Conservation (phyloP, 371 early-diverging fungal species). For the Mortierella sp. region DNA sequence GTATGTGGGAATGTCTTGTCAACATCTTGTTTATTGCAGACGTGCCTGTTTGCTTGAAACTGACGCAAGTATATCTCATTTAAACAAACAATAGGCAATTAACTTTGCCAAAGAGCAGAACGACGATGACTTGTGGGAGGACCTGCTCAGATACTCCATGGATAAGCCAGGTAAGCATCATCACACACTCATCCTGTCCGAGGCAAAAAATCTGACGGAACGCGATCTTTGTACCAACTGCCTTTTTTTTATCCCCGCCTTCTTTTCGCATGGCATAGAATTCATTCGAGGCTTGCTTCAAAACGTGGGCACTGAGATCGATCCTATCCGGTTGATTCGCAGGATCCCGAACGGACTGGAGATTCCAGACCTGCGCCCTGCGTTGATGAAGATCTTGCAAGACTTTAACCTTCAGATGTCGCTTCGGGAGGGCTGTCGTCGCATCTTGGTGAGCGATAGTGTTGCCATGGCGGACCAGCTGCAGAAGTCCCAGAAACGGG, state of each 20-base stretch:
- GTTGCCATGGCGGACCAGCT: slow-evolving; percentile 82
- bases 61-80: not conserved
- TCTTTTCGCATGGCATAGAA: slow-evolving; percentile 57
- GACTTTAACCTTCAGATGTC: slow-evolving; percentile 94
- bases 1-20: slow-evolving; percentile 58
- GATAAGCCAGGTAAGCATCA: slow-evolving; percentile 81
- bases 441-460: slow-evolving; percentile 88
- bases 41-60: not conserved
- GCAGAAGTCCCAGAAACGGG: slow-evolving; percentile 79
- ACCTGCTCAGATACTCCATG: slow-evolving; percentile 88
- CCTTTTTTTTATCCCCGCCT: not conserved
- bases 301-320: slow-evolving; percentile 87
- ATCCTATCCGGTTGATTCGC: slow-evolving; percentile 84
- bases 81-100: slow-evolving; percentile 79
- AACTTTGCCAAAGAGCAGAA: slow-evolving; percentile 97
- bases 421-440: slow-evolving; percentile 88
- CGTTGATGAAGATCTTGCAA: slow-evolving; percentile 87
- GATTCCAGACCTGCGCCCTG: slow-evolving; percentile 85
- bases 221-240: not conserved
- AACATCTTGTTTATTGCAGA: not conserved
- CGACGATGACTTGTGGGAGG: slow-evolving; percentile 96
- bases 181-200: too few species aligned
- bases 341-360: slow-evolving; percentile 84
- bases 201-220: not conserved
- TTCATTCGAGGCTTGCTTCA: slow-evolving; percentile 94